Percentiles rank a stretch among this genome's conserved stretches.
These are phyloP conservation scores for Boletus insuetus DNA, from an alignment of 768 basidiomycete species.

Conservation along the genomic window DNA sequence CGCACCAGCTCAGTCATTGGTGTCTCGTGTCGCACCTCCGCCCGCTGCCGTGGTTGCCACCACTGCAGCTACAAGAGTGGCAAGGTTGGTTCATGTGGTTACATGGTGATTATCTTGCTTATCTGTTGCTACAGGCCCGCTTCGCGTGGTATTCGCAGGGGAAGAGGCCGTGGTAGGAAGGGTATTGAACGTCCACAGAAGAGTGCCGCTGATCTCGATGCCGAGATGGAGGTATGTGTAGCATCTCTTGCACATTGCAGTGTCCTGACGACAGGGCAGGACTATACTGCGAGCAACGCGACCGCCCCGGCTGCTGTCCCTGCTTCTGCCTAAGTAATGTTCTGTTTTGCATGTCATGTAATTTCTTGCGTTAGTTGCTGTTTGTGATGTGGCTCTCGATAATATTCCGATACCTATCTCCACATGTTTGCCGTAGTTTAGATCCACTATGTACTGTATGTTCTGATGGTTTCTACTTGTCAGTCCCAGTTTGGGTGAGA, in stretches of 20 bases:
- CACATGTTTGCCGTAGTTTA: conserved; percentile 20
- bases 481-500: background rate
- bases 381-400: conserved; percentile 12
- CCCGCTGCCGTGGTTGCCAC: conserved; percentile 32
- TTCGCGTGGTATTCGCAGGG: conserved; percentile 46
- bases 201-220: conserved; percentile 88
- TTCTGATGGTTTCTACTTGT: background rate
- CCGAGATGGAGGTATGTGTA: conserved; percentile 89
- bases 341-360: conserved; percentile 6
- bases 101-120: background rate
- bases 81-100: conserved; percentile 33
- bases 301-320: conserved; percentile 47
- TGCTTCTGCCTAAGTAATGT: conserved; percentile 28
- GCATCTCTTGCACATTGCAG: background rate
- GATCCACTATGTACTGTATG: conserved; percentile 22
- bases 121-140: conserved; percentile 26
- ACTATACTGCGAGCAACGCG: conserved; percentile 60
- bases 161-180: conserved; percentile 45
- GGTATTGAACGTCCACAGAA: conserved; percentile 63
- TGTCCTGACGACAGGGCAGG: conserved; percentile 38
- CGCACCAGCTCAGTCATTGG: conserved; percentile 60
- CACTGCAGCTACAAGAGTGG: conserved; percentile 22
- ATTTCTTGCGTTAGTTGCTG: background rate
- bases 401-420: conserved; percentile 23
- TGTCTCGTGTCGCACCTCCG: conserved; percentile 81